Conservation (phyloP, 2,329 filamentous ascomycete species). For the Alternaria longipes region DNA sequence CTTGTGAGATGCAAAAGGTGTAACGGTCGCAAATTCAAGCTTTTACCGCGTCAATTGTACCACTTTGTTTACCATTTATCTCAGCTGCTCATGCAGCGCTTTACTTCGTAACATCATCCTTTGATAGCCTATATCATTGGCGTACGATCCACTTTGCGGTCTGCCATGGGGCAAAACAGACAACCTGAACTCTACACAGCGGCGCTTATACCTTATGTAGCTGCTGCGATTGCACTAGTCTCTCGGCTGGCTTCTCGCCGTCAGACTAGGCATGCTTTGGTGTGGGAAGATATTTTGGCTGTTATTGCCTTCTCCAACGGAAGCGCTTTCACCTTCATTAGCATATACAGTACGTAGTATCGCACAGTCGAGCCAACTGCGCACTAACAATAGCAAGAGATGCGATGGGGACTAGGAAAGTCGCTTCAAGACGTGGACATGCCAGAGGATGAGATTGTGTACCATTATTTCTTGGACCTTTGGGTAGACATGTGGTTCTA, state of each 20-base stretch:
- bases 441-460: constrained; percentile 21
- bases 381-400: constrained; percentile 26
- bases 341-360: constrained; percentile 29
- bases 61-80: no score
- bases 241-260: constrained; percentile 27
- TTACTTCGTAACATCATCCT: background rate
- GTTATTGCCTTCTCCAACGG: constrained; percentile 30
- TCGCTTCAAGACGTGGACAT: constrained; percentile 25
- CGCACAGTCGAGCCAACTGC: background rate
- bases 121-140: background rate
- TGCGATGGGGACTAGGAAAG: constrained; percentile 35
- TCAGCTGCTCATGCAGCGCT: background rate
- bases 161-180: constrained; percentile 24
- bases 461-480: constrained; percentile 32
- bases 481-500: constrained; percentile 39
- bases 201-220: constrained; percentile 30
- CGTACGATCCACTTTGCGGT: background rate
- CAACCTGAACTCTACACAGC: constrained; percentile 32
- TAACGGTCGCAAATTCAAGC: background rate
- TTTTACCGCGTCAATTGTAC: background rate
- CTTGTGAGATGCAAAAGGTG: background rate
- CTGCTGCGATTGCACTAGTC: constrained; percentile 28
- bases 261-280: constrained; percentile 22
- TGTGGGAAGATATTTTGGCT: constrained; percentile 36
- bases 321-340: constrained; percentile 33